Conservation (phyloP, 2,329 filamentous ascomycete species). For the Ophiocordyceps camponoti-saundersi region DNA sequence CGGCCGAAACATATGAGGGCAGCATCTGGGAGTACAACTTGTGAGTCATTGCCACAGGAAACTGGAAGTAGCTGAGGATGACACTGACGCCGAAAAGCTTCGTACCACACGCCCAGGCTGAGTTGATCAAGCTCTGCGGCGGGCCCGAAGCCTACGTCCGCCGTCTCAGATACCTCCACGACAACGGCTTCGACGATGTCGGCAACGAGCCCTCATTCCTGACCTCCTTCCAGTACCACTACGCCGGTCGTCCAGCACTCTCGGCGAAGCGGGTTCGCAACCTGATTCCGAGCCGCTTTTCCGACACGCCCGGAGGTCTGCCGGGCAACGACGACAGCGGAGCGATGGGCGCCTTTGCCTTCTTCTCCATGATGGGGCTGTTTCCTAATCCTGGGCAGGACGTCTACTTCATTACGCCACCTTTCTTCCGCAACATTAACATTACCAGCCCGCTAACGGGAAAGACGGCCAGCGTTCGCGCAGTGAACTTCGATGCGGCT, state of each 20-base stretch:
- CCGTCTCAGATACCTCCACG: slow-evolving; percentile 48
- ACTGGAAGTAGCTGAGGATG: too few relatives aligned
- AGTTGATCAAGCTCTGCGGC: slow-evolving; percentile 41
- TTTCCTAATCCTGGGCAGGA: slow-evolving; percentile 54
- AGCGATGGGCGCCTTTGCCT: slow-evolving; percentile 52
- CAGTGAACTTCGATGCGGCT: slow-evolving; percentile 41
- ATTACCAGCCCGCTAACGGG: slow-evolving; percentile 40
- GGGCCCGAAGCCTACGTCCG: slow-evolving; percentile 37
- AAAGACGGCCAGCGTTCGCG: slow-evolving; percentile 41
- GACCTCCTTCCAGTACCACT: slow-evolving; percentile 52
- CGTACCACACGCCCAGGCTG: slow-evolving; percentile 34
- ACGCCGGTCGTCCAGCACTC: slow-evolving; percentile 43
- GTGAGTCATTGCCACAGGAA: slow-evolving; percentile 18
- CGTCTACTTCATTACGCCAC: slow-evolving; percentile 54
- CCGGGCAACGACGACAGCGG: slow-evolving; percentile 57
- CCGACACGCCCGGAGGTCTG: slow-evolving; percentile 38
- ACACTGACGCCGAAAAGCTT: slow-evolving; percentile 16
- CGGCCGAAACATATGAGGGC: slow-evolving; percentile 55
- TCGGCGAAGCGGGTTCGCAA: slow-evolving; percentile 38
- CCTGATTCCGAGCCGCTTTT: slow-evolving; percentile 50
- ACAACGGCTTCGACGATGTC: slow-evolving; percentile 46
- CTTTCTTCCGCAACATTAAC: slow-evolving; percentile 45
- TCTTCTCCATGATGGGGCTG: slow-evolving; percentile 51
- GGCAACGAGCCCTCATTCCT: slow-evolving; percentile 47
- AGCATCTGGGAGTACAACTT: slow-evolving; percentile 60